These are phyloP conservation scores for Colletotrichum lupini DNA, from an alignment of 2,329 filamentous ascomycete genomes.

Conservation along the genomic window DNA sequence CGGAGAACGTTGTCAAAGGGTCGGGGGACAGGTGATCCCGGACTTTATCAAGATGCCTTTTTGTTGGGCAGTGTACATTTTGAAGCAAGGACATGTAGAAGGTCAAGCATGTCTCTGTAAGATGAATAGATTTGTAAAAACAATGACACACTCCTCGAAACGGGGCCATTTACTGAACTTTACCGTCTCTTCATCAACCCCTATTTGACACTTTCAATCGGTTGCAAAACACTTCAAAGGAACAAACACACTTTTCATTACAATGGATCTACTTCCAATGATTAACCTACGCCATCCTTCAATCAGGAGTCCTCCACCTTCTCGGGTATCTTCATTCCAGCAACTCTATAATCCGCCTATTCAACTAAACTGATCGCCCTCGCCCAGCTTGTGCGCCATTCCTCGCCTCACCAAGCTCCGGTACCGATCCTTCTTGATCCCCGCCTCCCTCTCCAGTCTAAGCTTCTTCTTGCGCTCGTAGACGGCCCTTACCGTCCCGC, in stretches of 20 bases:
- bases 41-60: slow-evolving; percentile 21
- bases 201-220: too few relatives aligned
- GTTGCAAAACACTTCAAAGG: too few relatives aligned
- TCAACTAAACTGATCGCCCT: slow-evolving; percentile 74
- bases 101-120: slow-evolving; percentile 45
- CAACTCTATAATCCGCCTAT: slow-evolving; percentile 21
- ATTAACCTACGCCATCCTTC: not conserved
- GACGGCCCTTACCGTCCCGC: slow-evolving; percentile 83
- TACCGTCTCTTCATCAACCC: too few relatives aligned
- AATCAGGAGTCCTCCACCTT: not conserved
- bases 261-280: too few relatives aligned
- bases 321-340: slow-evolving; percentile 30
- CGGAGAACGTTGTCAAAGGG: not conserved
- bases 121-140: slow-evolving; percentile 51
- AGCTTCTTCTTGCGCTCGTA: slow-evolving; percentile 89
- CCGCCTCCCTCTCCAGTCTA: slow-evolving; percentile 65
- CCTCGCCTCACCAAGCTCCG: slow-evolving; percentile 61
- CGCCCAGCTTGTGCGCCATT: slow-evolving; percentile 65
- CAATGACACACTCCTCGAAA: slow-evolving; percentile 40
- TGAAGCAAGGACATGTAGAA: slow-evolving; percentile 29
- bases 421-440: slow-evolving; percentile 51
- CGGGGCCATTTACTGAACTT: slow-evolving; percentile 4
- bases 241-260: too few relatives aligned
- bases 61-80: slow-evolving; percentile 36
- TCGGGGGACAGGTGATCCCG: not conserved